phyloP scores from a whole-genome alignment of 805 yeast species.

The Saccharomyces mikatae region DNA sequence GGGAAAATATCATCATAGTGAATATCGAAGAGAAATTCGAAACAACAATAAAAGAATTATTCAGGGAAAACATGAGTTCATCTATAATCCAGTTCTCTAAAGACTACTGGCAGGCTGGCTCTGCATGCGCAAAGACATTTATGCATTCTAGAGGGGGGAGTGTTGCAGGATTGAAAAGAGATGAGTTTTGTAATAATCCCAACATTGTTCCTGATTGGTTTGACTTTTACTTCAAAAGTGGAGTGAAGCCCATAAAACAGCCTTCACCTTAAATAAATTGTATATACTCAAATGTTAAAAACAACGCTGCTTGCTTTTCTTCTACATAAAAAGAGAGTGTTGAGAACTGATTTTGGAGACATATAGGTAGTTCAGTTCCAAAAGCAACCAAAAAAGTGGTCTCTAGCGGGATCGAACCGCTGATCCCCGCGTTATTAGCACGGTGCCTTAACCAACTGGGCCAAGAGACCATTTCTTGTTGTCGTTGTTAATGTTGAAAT shows the following conservation, averaged over 20 bases:
- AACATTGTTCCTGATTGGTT: neutral
- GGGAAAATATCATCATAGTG: constrained; percentile 1
- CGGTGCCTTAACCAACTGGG: constrained; percentile 29
- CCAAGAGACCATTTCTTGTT: too few species aligned
- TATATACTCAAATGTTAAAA: neutral
- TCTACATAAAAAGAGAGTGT: too few species aligned
- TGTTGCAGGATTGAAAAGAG: neutral
- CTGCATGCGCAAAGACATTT: neutral
- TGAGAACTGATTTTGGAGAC: too few species aligned
- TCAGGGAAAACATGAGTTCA: neutral
- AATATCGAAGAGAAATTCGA: neutral
- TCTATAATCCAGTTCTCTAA: neutral
- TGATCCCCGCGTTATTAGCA: constrained; percentile 28
- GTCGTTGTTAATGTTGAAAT: too few species aligned
- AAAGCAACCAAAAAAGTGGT: too few species aligned
- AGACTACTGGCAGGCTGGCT: constrained; percentile 2
- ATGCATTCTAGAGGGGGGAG: neutral
- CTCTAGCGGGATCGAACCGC: neutral
- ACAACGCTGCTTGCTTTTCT: too few species aligned
- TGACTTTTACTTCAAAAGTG: neutral
- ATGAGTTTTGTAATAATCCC: neutral
- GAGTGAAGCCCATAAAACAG: neutral
- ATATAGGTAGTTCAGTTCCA: too few species aligned
- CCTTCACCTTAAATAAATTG: neutral
- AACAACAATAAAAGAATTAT: neutral